Evolutionary conservation across 208 protist species (phyloP).

Genomic region (Polymyxa betae): DNA sequence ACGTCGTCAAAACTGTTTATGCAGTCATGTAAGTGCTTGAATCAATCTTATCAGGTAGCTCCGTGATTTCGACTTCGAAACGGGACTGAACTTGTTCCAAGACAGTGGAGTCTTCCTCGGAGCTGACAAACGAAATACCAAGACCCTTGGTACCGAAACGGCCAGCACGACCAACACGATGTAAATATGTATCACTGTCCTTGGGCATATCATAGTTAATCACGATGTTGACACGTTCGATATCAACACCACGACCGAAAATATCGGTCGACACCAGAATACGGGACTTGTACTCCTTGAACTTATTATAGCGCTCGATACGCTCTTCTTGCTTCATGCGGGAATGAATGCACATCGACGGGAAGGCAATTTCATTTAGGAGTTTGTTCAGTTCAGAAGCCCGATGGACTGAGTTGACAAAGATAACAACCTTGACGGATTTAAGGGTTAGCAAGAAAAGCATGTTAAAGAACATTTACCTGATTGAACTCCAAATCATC

Average conservation of each 20-base stretch:
- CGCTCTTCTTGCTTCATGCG: slow-evolving; percentile 89
- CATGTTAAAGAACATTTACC: background rate
- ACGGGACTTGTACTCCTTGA: slow-evolving; percentile 95
- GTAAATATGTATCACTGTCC: slow-evolving; percentile 93
- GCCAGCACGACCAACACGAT: slow-evolving; percentile 92
- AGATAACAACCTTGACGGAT: slow-evolving; percentile 91
- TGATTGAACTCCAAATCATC: slow-evolving; percentile 99
- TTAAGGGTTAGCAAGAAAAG: background rate
- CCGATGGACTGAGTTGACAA: slow-evolving; percentile 90
- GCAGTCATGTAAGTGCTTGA: slow-evolving; percentile 78
- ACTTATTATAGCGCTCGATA: slow-evolving; percentile 77
- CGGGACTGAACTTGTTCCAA: slow-evolving; percentile 93
- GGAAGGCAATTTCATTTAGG: slow-evolving; percentile 91
- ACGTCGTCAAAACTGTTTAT: no score
- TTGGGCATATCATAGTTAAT: slow-evolving; percentile 99
- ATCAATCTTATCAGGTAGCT: slow-evolving; percentile 87
- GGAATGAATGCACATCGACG: slow-evolving; percentile 91
- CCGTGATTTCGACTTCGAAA: slow-evolving; percentile 94
- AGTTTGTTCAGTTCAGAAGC: slow-evolving; percentile 90
- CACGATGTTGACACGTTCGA: slow-evolving; percentile 99
- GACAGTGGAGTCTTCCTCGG: slow-evolving; percentile 86
- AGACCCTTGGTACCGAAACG: slow-evolving; percentile 99
- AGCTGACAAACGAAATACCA: slow-evolving; percentile 95
- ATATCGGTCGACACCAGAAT: slow-evolving; percentile 99
- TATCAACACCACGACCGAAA: slow-evolving; percentile 98